Evolutionary conservation across 345 rosid genomes (phyloP), one percentile per base, ranked within the genome.

Genomic region (Erodium maritimum): DNA sequence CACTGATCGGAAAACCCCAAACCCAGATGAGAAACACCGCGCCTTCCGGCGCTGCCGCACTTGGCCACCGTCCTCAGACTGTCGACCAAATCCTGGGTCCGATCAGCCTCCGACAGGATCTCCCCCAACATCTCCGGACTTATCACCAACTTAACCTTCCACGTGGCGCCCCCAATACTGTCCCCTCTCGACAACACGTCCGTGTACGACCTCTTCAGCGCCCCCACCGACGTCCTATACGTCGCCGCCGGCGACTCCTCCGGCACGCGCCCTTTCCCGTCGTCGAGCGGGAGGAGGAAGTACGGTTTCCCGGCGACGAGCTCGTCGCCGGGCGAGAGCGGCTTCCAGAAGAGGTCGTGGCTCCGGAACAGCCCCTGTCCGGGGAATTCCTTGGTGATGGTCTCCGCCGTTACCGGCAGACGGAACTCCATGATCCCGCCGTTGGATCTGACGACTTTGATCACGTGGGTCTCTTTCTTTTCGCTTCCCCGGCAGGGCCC

Each of bases 61-160:
- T 77, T 91, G 14, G 86, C 96, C 1, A 80, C 90, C 3, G 91
- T 80, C 63, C 96, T 76, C 54, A 86, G 76, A 58, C 77, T 86
- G 70, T 84, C 91, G 22, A 88, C 72, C 66, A 88, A 67, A 73
- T 91, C 97, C 22, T 77, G 65, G 3, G 91, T 91, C 29, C 65
- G 77, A 19, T 63, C 65, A 48, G 78, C 91, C 56, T 86, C 80
- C 1, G 96, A 81, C 65, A 91, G 52, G 21, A 88, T 88, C 64
- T 88, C 70, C 75, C 74, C 19, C 60, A 91, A 66, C 74, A 81
- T 86, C 54, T 73, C 81, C 12, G 82, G 78, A 54, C 78, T 68
- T 17, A 88, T 88, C 50, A 73, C 95, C 2, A 91, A 77, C 76
- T 84, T 88, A 74, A 91, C 98, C 70, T 84, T 88, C 95, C 98